Base-by-base conservation (phyloP, 768 basidiomycete species). In the Tulasnella sp. region DNA sequence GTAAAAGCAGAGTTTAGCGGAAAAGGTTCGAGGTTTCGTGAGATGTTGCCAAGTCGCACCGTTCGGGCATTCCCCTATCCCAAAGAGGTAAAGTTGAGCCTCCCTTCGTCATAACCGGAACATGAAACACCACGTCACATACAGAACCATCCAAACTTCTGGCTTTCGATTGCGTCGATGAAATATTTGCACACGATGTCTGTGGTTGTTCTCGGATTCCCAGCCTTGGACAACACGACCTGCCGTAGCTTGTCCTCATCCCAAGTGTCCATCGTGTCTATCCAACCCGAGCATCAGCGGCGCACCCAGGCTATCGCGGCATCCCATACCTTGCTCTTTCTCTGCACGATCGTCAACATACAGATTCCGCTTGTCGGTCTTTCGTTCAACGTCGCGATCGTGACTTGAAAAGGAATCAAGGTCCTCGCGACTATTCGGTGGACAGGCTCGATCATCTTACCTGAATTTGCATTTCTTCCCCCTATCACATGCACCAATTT, bases 111-210 rank as follows among this genome's bases (percentile, higher is more conserved):
- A 38, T 39, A 29, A 19, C 19, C 6, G n/a, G 11, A 38, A 36
- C 37, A 3, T 25, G 69, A 31, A 29, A 25, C 69, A 70, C n/a
- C 36, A 38, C 37, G 29, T 67, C 77, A 82, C 78, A 77, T 74
- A 94, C 94, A 97, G 86, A 97, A 97, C 95, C 95, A 96, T 36
- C 94, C 94, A 80, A 93, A 94, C 87, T 94, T 96, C 82, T 93
- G 89, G 2, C 87, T 85, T 82, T 99, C 97, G 82, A 99, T 97
- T 67, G 97, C 97, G 81, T 97, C 91, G 80, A 99, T 93, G 82
- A 99, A 99, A 85, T 85, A 90, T 83, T 97, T 99, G 90, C 97
- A 99, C 4, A 99, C 97, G 81, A 99, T 97, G 81, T 99, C 97
- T 45, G 97, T 99, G 2, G 91, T 92, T 34, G 93, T 97, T 79